phyloP scores from a whole-genome alignment of 495 filamentous ascomycete genomes.

The Trichoderma virens region DNA sequence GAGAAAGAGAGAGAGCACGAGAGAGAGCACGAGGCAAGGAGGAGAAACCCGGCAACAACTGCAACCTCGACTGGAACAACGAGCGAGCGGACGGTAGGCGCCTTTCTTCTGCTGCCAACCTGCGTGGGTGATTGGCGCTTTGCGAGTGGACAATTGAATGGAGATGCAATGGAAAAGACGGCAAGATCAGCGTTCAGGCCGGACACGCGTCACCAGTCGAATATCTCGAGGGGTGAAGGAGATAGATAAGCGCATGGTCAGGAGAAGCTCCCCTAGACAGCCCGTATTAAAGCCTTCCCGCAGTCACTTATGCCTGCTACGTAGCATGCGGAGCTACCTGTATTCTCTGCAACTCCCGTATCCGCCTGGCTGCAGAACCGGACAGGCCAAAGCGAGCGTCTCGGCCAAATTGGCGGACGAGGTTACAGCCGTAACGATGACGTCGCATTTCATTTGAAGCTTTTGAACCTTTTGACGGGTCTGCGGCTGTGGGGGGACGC shows the following conservation, averaged over 20 bases:
- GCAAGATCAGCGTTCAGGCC: not conserved
- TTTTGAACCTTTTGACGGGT: not conserved
- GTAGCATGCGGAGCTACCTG: slow-evolving; percentile 1
- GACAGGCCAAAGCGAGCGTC: not conserved
- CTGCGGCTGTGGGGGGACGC: not conserved
- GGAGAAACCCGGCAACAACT: not conserved
- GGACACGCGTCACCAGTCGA: not conserved
- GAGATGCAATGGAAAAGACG: not conserved
- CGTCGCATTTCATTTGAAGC: slow-evolving; percentile 6
- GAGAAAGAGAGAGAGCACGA: not conserved
- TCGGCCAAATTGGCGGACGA: not conserved
- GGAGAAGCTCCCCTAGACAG: not conserved
- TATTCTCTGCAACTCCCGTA: not conserved
- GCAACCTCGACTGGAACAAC: not conserved
- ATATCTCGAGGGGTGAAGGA: not conserved
- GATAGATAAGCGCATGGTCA: not conserved
- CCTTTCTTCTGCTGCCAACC: not conserved
- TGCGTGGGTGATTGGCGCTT: not conserved
- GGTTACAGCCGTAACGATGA: slow-evolving; percentile 4
- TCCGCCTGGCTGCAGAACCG: not conserved
- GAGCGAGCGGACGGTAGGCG: slow-evolving; percentile 7
- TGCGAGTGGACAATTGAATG: not conserved
- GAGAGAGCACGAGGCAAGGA: too few species aligned
- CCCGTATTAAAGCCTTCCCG: too few species aligned
- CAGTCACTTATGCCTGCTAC: too few species aligned